Evolutionary conservation across 202 grass and related monocot species (phyloP).

Genomic region (Elaeis oleifera): DNA sequence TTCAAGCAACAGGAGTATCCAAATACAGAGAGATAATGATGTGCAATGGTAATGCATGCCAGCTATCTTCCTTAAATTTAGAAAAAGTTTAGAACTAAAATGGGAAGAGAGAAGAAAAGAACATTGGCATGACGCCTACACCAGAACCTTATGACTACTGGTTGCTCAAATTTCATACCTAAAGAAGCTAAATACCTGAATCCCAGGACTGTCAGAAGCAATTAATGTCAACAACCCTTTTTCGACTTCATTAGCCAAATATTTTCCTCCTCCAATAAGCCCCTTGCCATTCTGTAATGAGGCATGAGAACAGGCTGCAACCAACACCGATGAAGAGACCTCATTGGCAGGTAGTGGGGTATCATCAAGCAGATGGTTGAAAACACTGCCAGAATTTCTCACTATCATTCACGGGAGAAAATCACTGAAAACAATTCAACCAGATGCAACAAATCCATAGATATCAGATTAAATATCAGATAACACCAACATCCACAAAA

Average conservation of each 20-base stretch:
- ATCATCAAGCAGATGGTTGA: constrained; percentile 71
- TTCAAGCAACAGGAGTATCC: background rate
- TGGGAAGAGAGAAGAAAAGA: too few relatives aligned
- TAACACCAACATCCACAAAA: background rate
- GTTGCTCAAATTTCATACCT: background rate
- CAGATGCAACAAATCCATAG: too few relatives aligned
- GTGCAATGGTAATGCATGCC: too few relatives aligned
- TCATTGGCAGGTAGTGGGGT: constrained; percentile 50
- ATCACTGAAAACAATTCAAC: background rate
- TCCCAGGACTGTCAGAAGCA: constrained; percentile 56
- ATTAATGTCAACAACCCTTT: constrained; percentile 59
- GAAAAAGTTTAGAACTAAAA: too few relatives aligned
- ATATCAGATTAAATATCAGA: too few relatives aligned
- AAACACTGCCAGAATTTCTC: constrained; percentile 39
- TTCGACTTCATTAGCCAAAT: constrained; percentile 48
- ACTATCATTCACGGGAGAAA: background rate
- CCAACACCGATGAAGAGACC: constrained; percentile 52
- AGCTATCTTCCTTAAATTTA: too few relatives aligned
- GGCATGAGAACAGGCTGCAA: constrained; percentile 38
- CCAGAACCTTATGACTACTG: too few relatives aligned
- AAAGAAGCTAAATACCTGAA: constrained; percentile 37
- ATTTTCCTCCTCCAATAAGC: constrained; percentile 18
- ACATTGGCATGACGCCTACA: too few relatives aligned
- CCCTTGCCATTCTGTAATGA: constrained; percentile 29
- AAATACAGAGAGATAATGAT: too few relatives aligned